A percentile compares a stretch with the other conserved stretches of the same genome.
These are phyloP conservation scores for Lentinula edodes DNA, from an alignment of 768 basidiomycete species.

Conservation along the genomic window DNA sequence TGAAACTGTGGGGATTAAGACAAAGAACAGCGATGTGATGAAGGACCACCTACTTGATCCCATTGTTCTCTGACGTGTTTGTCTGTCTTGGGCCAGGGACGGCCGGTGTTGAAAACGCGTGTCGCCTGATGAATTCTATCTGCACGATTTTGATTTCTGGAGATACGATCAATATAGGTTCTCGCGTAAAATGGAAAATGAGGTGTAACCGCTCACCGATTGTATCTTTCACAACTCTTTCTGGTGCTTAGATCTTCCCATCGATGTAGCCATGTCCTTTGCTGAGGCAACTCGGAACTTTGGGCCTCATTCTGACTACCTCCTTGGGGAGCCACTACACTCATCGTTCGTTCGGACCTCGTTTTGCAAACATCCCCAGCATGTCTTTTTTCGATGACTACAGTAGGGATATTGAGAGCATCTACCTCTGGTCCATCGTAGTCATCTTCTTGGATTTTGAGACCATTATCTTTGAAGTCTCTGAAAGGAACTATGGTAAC, in stretches of 20 bases:
- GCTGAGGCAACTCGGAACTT: neutral
- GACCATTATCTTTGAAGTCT: slow-evolving; percentile 49
- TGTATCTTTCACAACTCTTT: slow-evolving; percentile 35
- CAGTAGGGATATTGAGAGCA: slow-evolving; percentile 60
- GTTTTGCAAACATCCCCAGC: slow-evolving; percentile 51
- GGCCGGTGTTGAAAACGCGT: slow-evolving; percentile 16
- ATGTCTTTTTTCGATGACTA: slow-evolving; percentile 49
- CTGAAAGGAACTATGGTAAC: slow-evolving; percentile 50
- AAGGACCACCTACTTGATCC: slow-evolving; percentile 51
- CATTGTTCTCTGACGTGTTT: slow-evolving; percentile 44
- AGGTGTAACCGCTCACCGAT: slow-evolving; percentile 38
- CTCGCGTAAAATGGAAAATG: neutral
- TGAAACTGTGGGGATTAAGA: slow-evolving; percentile 40
- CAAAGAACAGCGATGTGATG: neutral
- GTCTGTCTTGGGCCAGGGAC: slow-evolving; percentile 22
- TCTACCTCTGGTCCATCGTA: slow-evolving; percentile 60
- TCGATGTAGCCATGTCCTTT: slow-evolving; percentile 58
- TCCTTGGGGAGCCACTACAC: neutral
- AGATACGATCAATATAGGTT: neutral
- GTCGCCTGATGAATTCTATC: slow-evolving; percentile 21
- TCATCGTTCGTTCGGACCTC: slow-evolving; percentile 25
- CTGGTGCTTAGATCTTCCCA: slow-evolving; percentile 62
- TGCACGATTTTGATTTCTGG: neutral
- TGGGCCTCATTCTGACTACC: neutral
- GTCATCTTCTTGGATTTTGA: slow-evolving; percentile 40